phyloP scores from a whole-genome alignment of 1,139 yeast species.

The Suhomyces taliae region DNA sequence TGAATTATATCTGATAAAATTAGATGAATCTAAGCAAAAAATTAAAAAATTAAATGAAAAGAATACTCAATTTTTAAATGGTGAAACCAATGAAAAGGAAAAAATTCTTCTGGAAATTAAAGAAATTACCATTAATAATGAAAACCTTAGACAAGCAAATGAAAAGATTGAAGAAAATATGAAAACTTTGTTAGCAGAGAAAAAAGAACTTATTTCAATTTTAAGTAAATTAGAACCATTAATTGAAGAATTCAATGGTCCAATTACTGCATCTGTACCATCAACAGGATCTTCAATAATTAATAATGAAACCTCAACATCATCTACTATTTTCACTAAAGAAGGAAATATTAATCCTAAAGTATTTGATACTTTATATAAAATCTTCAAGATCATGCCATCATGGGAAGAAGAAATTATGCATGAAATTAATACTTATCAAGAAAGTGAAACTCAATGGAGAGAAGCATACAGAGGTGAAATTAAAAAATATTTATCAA shows the following conservation, averaged over 20 bases:
- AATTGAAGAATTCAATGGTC: slow-evolving; percentile 25
- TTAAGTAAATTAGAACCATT: slow-evolving; percentile 27
- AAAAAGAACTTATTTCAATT: slow-evolving; percentile 23
- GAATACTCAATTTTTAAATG: slow-evolving; percentile 20
- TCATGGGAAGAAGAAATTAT: slow-evolving; percentile 39
- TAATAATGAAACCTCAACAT: background rate
- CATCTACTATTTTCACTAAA: slow-evolving; percentile 25
- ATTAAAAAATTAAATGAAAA: slow-evolving; percentile 28
- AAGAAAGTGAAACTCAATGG: slow-evolving; percentile 38
- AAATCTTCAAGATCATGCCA: slow-evolving; percentile 30
- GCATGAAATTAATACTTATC: slow-evolving; percentile 29
- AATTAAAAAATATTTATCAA: slow-evolving; percentile 32
- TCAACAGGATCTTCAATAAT: background rate
- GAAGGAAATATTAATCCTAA: slow-evolving; percentile 33
- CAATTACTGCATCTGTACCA: background rate
- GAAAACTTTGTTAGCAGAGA: slow-evolving; percentile 25
- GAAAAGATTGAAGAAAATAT: slow-evolving; percentile 27
- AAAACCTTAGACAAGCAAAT: slow-evolving; percentile 20
- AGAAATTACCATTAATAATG: slow-evolving; percentile 14
- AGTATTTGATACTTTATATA: slow-evolving; percentile 28
- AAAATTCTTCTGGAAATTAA: slow-evolving; percentile 19
- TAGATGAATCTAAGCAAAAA: slow-evolving; percentile 24
- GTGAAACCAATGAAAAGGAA: slow-evolving; percentile 24
- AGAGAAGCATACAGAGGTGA: slow-evolving; percentile 30
- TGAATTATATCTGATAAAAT: slow-evolving; percentile 20